phyloP scores from a whole-genome alignment of 2,329 filamentous ascomycete genomes.

The Dothideomycetidae sp. region DNA sequence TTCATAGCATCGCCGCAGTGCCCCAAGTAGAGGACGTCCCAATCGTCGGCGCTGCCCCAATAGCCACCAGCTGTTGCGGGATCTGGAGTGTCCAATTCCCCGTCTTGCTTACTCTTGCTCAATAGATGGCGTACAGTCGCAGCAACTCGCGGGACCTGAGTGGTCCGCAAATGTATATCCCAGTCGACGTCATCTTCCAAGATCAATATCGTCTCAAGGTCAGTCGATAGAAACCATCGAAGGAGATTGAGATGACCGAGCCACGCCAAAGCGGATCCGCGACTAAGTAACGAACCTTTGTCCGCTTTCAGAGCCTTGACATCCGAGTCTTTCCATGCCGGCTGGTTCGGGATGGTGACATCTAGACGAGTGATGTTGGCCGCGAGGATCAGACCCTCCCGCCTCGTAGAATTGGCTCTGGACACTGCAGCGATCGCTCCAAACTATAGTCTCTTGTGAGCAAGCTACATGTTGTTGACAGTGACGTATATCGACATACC shows the following conservation, averaged over 20 bases:
- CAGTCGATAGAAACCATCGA: constrained; percentile 28
- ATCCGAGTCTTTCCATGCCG: constrained; percentile 25
- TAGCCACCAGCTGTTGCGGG: constrained; percentile 15
- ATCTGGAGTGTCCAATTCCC: constrained; percentile 4
- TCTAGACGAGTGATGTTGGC: constrained; percentile 26
- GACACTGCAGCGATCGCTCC: constrained; percentile 28
- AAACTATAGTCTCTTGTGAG: constrained; percentile 18
- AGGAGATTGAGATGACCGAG: constrained; percentile 27
- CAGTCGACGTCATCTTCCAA: constrained; percentile 34
- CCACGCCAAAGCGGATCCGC: constrained; percentile 28
- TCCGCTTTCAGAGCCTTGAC: constrained; percentile 18
- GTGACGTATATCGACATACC: constrained; percentile 5
- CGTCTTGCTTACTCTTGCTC: not conserved
- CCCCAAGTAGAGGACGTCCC: constrained; percentile 28
- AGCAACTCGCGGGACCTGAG: constrained; percentile 29
- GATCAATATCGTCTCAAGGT: constrained; percentile 28
- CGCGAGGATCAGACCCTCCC: constrained; percentile 23
- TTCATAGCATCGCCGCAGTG: constrained; percentile 29
- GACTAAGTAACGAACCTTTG: constrained; percentile 20
- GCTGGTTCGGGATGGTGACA: constrained; percentile 26
- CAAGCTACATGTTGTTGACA: too few species aligned
- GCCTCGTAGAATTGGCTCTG: constrained; percentile 21
- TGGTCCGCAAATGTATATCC: constrained; percentile 30
- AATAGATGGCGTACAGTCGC: constrained; percentile 25
- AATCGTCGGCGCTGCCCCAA: constrained; percentile 26